These are phyloP conservation scores for Talaromyces pinophilus DNA, from an alignment of 2,329 filamentous ascomycete species.

Conservation along the genomic window DNA sequence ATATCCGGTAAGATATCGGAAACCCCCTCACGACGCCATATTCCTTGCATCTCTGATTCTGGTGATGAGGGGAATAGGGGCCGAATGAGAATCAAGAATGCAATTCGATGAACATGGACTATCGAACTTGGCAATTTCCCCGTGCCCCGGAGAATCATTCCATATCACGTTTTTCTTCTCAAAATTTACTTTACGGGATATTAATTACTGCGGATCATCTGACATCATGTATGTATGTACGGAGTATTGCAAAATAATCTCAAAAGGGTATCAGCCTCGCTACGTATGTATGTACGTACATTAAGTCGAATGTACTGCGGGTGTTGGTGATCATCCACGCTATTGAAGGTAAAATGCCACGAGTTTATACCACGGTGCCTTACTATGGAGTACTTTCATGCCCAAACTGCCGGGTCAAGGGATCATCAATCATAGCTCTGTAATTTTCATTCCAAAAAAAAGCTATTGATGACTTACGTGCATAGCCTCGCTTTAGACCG, in stretches of 20 bases:
- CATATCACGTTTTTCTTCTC: not conserved
- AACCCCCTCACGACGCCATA: not conserved
- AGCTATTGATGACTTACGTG: not conserved
- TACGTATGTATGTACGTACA: not conserved
- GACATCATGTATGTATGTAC: not conserved
- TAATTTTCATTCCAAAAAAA: not conserved
- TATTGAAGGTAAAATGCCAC: slow-evolving; percentile 4
- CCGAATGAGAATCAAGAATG: not conserved
- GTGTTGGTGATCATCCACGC: not conserved
- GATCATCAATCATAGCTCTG: not conserved
- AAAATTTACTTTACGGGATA: not conserved
- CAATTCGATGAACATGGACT: not conserved
- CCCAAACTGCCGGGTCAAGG: not conserved
- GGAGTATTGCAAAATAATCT: not conserved
- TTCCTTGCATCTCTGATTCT: not conserved
- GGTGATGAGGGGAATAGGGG: not conserved
- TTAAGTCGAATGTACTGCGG: not conserved
- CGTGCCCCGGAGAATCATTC: not conserved
- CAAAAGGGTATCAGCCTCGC: not conserved
- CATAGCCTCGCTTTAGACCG: not conserved
- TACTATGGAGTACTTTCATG: not conserved
- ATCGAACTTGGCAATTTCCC: slow-evolving; percentile 7
- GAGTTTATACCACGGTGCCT: not conserved
- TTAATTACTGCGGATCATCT: not conserved
- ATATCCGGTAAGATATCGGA: not conserved